These are phyloP conservation scores for Alternaria burnsii DNA, from an alignment of 2,329 filamentous ascomycete genomes.

Conservation along the genomic window DNA sequence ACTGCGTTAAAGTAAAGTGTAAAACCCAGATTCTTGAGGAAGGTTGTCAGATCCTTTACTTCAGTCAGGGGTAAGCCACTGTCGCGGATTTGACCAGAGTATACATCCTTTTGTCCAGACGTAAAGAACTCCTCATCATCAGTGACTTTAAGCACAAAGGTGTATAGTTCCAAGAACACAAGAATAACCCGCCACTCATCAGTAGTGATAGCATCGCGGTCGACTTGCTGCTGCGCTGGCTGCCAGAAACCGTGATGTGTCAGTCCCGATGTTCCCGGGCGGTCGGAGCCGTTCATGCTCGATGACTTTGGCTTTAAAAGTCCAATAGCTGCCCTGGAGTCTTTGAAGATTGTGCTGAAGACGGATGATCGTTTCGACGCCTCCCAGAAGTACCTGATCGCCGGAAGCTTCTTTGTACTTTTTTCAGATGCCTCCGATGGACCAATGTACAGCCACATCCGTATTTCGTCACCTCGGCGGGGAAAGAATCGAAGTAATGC, in stretches of 20 bases:
- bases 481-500: constrained; percentile 88
- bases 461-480: constrained; percentile 81
- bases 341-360: constrained; percentile 64
- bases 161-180: constrained; percentile 92
- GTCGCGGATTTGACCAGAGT: constrained; percentile 52
- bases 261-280: constrained; percentile 18
- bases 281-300: constrained; percentile 10
- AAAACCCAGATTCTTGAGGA: constrained; percentile 91
- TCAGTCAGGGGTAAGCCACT: constrained; percentile 76
- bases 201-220: constrained; percentile 55
- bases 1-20: constrained; percentile 84
- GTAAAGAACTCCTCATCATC: constrained; percentile 96
- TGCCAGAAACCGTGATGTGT: constrained; percentile 44
- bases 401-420: constrained; percentile 60
- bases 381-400: constrained; percentile 87
- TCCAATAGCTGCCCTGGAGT: constrained; percentile 66
- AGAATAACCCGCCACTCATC: constrained; percentile 89
- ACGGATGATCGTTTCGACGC: constrained; percentile 66
- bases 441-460: constrained; percentile 91
- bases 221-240: constrained; percentile 40
- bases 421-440: constrained; percentile 60
- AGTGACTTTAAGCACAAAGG: constrained; percentile 88
- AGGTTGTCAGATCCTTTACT: constrained; percentile 77
- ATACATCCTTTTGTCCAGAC: constrained; percentile 51
- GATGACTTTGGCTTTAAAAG: constrained; percentile 59